These are phyloP conservation scores for Pezicula radicicola DNA, from an alignment of 2,329 filamentous ascomycete genomes.

Conservation along the genomic window DNA sequence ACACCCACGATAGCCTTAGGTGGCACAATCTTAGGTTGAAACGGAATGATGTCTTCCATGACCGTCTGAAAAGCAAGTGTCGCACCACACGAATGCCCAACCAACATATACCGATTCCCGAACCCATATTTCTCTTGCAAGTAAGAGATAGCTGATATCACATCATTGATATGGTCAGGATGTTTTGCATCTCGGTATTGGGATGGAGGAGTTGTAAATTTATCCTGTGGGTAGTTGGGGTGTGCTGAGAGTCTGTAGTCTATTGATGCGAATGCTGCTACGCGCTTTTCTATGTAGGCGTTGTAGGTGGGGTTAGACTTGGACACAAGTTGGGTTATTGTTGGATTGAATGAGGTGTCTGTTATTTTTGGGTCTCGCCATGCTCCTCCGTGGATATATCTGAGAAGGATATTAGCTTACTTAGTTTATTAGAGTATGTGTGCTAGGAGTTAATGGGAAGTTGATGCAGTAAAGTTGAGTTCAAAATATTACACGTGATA, in stretches of 20 bases:
- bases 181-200: conserved; percentile 44
- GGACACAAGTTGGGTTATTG: conserved; percentile 41
- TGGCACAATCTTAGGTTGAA: conserved; percentile 13
- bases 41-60: conserved; percentile 19
- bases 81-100: conserved; percentile 63
- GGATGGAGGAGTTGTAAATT: conserved; percentile 11
- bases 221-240: conserved; percentile 40
- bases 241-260: conserved; percentile 62
- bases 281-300: conserved; percentile 11
- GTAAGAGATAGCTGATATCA: conserved; percentile 46
- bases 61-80: conserved; percentile 57
- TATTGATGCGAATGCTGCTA: conserved; percentile 62
- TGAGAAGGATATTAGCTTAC: not conserved
- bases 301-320: conserved; percentile 36
- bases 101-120: conserved; percentile 46
- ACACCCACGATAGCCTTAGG: conserved; percentile 56
- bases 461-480: no score
- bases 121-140: conserved; percentile 46
- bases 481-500: not conserved
- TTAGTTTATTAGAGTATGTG: no score
- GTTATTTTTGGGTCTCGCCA: conserved; percentile 52
- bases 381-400: conserved; percentile 54
- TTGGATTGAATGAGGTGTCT: conserved; percentile 32
- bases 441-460: no score
- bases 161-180: conserved; percentile 59